Conservation (phyloP, 2,329 filamentous ascomycete genomes). For the Corinectria fuckeliana region DNA sequence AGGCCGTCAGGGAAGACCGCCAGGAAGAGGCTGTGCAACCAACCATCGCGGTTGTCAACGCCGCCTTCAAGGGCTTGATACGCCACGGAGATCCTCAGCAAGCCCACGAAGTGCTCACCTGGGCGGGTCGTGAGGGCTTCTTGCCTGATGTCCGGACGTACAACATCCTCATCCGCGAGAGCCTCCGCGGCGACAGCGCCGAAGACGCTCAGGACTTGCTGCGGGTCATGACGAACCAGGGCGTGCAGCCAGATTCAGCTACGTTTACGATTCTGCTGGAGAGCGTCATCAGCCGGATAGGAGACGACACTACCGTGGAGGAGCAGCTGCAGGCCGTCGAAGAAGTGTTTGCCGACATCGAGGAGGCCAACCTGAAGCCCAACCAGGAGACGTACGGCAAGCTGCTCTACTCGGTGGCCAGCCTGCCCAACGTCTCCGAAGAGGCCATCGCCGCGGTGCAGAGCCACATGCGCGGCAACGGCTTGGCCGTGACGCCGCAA, state of each 20-base stretch:
- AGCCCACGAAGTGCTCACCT: slow-evolving; percentile 62
- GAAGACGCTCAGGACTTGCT: slow-evolving; percentile 61
- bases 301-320: slow-evolving; percentile 44
- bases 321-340: slow-evolving; percentile 61
- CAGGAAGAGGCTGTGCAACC: slow-evolving; percentile 58
- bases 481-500: slow-evolving; percentile 63
- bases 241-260: slow-evolving; percentile 65
- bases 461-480: slow-evolving; percentile 62
- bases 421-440: slow-evolving; percentile 46
- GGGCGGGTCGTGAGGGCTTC: slow-evolving; percentile 63
- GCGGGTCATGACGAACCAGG: slow-evolving; percentile 61
- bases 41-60: slow-evolving; percentile 71
- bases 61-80: slow-evolving; percentile 69
- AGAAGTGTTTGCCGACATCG: slow-evolving; percentile 64
- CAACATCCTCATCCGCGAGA: slow-evolving; percentile 71
- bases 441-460: slow-evolving; percentile 66
- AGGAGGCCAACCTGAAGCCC: slow-evolving; percentile 60
- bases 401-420: slow-evolving; percentile 63
- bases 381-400: slow-evolving; percentile 72
- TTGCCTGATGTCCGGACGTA: slow-evolving; percentile 65
- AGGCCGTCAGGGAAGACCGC: slow-evolving; percentile 40
- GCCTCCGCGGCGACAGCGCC: slow-evolving; percentile 57
- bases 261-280: slow-evolving; percentile 79
- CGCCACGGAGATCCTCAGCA: slow-evolving; percentile 52
- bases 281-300: slow-evolving; percentile 55